Evolutionary conservation across 805 yeast genomes (phyloP), one percentile per base, ranked within the genome.

Genomic region (Suhomyces vadensis): DNA sequence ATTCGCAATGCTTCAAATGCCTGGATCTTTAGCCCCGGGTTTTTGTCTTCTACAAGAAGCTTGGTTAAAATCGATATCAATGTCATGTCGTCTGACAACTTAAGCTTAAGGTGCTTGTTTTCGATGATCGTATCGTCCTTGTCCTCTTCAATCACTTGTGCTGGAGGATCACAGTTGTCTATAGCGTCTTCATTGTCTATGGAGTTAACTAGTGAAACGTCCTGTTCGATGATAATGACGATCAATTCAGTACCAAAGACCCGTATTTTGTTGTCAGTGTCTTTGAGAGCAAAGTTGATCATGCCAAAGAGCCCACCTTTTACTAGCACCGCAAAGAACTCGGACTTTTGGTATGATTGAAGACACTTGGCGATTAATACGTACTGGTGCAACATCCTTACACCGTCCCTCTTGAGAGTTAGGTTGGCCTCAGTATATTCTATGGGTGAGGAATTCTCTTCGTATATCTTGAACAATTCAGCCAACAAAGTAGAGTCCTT

Each of bases 151-250:
- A 43, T 56, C 7, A 37, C 33, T 3, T 33, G 26, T 2, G 29
- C 7, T 6, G 48, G 48, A 10, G 48, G 48, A 2, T 44, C 48
- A 4, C 38, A 36, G 13, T 40, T 44, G 31, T 44, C 48, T 22
- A 45, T 41, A 6, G 37, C 19, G 17, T 40, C 43, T 22, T 40
- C 43, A 17, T 57, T 54, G 36, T 62, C 63, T 8, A 63, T 56
- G 1, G 69, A 57, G 52, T 67, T 74, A 27, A 87, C 80, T 31
- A 87, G 62, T 11, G 81, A 63, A 7, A 87, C 83, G 56, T 90
- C 96, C 53, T 87, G 92, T 47, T 91, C 97, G 20, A 91, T 83
- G 4, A 90, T 82, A 1, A 89, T 72, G 6, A 87, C 85, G 11
- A 91, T 77, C 6, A 88, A 65, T 57, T 92, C 97, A 0, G 94